Evolutionary conservation across 2,329 filamentous ascomycete species (phyloP).

Genomic region (Cladophialophora chaetospira): DNA sequence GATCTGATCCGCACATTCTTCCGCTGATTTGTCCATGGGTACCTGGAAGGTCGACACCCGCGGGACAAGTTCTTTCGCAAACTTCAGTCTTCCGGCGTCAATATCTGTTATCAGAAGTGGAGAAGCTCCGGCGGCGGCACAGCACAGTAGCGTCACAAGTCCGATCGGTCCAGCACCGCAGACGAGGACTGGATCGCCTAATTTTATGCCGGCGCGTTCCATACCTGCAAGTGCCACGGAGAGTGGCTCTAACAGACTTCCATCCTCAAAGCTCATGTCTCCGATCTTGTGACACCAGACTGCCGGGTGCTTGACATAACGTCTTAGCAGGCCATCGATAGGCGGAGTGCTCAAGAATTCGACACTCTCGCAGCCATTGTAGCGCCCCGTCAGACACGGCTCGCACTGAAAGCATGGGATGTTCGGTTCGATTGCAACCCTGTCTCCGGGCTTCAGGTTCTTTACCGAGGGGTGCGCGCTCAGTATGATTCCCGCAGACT

Average conservation of each 20-base stretch:
- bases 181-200: constrained; percentile 85
- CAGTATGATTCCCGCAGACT: constrained; percentile 78
- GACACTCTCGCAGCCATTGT: constrained; percentile 90
- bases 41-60: constrained; percentile 71
- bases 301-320: constrained; percentile 93
- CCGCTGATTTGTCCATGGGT: constrained; percentile 49
- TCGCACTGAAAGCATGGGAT: constrained; percentile 90
- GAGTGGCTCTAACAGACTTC: constrained; percentile 85
- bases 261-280: constrained; percentile 87
- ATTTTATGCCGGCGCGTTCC: constrained; percentile 74
- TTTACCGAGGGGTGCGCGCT: constrained; percentile 76
- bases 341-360: constrained; percentile 89
- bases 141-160: constrained; percentile 82
- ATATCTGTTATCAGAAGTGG: constrained; percentile 95
- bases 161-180: constrained; percentile 95
- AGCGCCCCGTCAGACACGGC: constrained; percentile 86
- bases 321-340: constrained; percentile 78
- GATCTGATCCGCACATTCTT: constrained; percentile 70
- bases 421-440: constrained; percentile 91
- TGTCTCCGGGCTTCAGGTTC: constrained; percentile 77
- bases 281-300: constrained; percentile 97
- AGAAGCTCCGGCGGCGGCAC: constrained; percentile 80
- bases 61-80: constrained; percentile 81
- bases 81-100: constrained; percentile 78
- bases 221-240: constrained; percentile 86